Evolutionary conservation across 352 stramenopile species (phyloP), one percentile per base, ranked within the genome.

Genomic region (Phytophthora colocasiae): DNA sequence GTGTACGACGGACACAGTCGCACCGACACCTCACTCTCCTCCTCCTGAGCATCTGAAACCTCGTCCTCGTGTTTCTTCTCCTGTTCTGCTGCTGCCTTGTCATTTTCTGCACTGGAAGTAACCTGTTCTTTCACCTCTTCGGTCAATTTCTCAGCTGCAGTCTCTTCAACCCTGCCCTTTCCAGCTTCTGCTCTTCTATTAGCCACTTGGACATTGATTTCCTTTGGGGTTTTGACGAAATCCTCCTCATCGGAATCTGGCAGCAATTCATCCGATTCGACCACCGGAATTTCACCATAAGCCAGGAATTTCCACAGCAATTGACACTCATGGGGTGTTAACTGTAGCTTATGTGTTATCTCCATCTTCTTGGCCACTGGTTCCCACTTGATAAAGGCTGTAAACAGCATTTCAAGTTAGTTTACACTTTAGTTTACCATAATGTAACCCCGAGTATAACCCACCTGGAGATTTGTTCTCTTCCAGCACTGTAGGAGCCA

Each of bases 301-400:
- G 85, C 78, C 34, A 93, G 58, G 46, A 86, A 93, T 66, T 91
- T 93, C 85, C 85, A 93, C 19, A 91, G 68, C 15, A 63, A 10
- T 60, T 90, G 85, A 29, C 82, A 90, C 3, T 86, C 77, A 32
- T 53, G 57, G 0, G 80, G 43, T 10, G 50, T 66, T 38, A 88
- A 52, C 17, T 29, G 36, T 7, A 91, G 34, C 0, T 73, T 69
- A 31, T 90, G 77, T 9, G 59, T 75, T 45, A 53, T 63, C 19
- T 69, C 49, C 66, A 93, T 69, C 12, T 62, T 72, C 46, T 64
- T 70, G 5, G 77, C 58, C 6, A 93, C 72, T 7, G 69, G 38
- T 19, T 71, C 65, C 85, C 85, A 93, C 7, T 65, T 56, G 40
- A 93, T 90, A 24, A 59, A 58, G 4, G 69, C 69, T 66, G 41